Percentiles rank a stretch among this genome's conserved stretches.
Conservation (phyloP, 495 filamentous ascomycete species). For the Podospora didyma region DNA sequence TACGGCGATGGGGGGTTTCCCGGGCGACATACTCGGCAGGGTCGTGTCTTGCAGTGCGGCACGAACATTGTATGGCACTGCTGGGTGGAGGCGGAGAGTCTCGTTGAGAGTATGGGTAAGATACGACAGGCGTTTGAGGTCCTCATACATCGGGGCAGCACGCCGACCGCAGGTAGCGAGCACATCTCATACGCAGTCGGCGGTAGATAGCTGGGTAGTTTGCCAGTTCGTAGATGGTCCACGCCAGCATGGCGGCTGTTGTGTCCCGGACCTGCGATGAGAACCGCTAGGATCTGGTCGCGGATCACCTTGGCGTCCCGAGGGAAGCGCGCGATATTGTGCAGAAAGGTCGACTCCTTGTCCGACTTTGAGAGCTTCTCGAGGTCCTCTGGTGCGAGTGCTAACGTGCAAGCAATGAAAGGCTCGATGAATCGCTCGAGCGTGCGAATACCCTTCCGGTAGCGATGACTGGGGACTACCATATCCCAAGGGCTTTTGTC, state of each 20-base stretch:
- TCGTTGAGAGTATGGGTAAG: conserved; percentile 40
- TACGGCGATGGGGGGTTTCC: conserved; percentile 28
- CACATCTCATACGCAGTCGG: conserved; percentile 41
- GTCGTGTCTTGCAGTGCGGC: conserved; percentile 36
- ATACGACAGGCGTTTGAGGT: conserved; percentile 36
- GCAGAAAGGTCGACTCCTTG: conserved; percentile 44
- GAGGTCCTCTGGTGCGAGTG: conserved; percentile 45
- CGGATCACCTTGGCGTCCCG: conserved; percentile 49
- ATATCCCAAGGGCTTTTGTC: conserved; percentile 34
- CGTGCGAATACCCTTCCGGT: conserved; percentile 38
- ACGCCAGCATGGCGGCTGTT: conserved; percentile 52
- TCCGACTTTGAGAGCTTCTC: conserved; percentile 43
- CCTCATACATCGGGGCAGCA: conserved; percentile 32
- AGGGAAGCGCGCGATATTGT: conserved; percentile 41
- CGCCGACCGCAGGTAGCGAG: conserved; percentile 26
- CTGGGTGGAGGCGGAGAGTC: conserved; percentile 48
- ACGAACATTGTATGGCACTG: conserved; percentile 49
- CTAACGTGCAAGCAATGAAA: conserved; percentile 48
- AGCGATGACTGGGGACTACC: conserved; percentile 39
- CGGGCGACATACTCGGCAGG: conserved; percentile 14
- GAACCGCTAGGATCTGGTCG: conserved; percentile 54
- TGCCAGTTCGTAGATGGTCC: conserved; percentile 51
- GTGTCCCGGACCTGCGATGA: conserved; percentile 61
- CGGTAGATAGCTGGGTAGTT: conserved; percentile 45
- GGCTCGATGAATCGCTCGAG: conserved; percentile 49